Conservation (phyloP, 768 basidiomycete species). For the Arthromyces matolae region DNA sequence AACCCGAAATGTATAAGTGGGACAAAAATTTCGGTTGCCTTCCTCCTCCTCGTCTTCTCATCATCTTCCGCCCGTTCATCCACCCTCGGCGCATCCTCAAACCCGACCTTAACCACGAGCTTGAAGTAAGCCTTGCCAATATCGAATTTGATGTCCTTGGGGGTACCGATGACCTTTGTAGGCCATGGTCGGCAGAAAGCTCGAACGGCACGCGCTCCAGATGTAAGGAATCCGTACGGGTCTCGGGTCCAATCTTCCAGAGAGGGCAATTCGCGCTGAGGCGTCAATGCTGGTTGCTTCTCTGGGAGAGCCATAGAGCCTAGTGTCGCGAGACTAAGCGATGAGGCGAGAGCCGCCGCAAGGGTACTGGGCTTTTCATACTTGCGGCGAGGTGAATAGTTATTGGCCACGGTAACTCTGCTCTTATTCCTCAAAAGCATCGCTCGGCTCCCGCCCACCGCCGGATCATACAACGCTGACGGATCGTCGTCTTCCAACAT, state of each 20-base stretch:
- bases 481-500: slow-evolving; percentile 6
- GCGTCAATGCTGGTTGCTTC: not conserved
- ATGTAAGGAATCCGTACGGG: slow-evolving; percentile 71
- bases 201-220: slow-evolving; percentile 79
- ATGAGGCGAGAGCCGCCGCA: slow-evolving; percentile 21
- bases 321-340: slow-evolving; percentile 24
- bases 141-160: slow-evolving; percentile 70
- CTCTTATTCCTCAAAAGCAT: slow-evolving; percentile 32
- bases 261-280: slow-evolving; percentile 15
- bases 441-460: slow-evolving; percentile 35
- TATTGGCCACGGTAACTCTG: not conserved
- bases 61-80: slow-evolving; percentile 26
- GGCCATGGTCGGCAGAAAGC: slow-evolving; percentile 90
- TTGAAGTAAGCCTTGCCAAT: slow-evolving; percentile 66
- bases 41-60: slow-evolving; percentile 24
- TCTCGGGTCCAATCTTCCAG: slow-evolving; percentile 38
- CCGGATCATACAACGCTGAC: slow-evolving; percentile 14
- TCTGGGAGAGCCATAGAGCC: slow-evolving; percentile 5
- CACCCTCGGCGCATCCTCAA: slow-evolving; percentile 46
- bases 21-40: slow-evolving; percentile 87
- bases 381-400: not conserved
- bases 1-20: slow-evolving; percentile 88
- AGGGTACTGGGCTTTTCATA: slow-evolving; percentile 8
- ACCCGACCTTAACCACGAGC: slow-evolving; percentile 58
- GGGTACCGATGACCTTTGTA: slow-evolving; percentile 64